Conservation (phyloP, 176 grass and related monocot genomes). For the Hyparrhenia diplandra region DNA sequence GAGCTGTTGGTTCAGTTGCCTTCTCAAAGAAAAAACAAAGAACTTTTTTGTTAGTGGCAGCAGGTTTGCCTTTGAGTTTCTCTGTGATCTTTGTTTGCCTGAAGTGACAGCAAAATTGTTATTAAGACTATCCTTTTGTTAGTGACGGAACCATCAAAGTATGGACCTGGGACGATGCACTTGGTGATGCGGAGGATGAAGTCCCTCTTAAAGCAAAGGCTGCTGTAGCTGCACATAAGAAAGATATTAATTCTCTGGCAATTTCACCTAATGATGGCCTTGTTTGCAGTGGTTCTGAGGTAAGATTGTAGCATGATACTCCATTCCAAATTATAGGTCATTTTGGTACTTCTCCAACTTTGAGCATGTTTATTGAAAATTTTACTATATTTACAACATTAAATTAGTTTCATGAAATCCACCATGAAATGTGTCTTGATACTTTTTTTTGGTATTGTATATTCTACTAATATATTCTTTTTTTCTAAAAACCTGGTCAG, state of each 20-base stretch:
- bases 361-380: background rate
- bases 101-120: no score
- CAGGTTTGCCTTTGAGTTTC: no score
- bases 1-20: no score
- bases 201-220: conserved; percentile 73
- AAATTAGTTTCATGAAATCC: background rate
- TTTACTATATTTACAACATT: background rate
- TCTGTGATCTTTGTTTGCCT: no score
- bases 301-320: conserved; percentile 30
- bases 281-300: conserved; percentile 96
- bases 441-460: background rate
- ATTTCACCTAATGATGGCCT: conserved; percentile 82
- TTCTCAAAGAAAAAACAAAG: no score
- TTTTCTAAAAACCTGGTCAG: background rate
- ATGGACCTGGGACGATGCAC: conserved; percentile 62
- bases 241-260: conserved; percentile 90
- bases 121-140: no score
- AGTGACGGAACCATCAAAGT: conserved; percentile 19
- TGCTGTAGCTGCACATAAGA: conserved; percentile 86
- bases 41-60: no score
- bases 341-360: background rate
- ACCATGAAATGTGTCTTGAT: background rate
- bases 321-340: background rate
- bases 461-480: background rate
- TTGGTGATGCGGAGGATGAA: conserved; percentile 40